Evolutionary conservation across 768 basidiomycete genomes (phyloP).

Genomic region (Nidularia pulvinata): DNA sequence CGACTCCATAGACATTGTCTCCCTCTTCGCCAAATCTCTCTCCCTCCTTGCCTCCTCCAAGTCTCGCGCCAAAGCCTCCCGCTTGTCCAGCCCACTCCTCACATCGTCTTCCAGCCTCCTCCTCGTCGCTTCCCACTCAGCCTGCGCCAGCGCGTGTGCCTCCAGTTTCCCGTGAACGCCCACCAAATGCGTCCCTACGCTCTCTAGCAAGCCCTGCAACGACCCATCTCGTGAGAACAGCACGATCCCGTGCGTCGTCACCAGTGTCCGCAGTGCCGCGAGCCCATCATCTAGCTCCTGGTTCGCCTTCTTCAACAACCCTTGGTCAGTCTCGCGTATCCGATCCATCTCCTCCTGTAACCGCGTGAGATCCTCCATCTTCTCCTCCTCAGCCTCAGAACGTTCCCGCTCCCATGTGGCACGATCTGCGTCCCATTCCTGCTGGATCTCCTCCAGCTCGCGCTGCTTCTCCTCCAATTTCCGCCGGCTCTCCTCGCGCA

Average conservation of each 20-base stretch:
- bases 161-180: slow-evolving; percentile 44
- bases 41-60: slow-evolving; percentile 54
- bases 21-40: slow-evolving; percentile 45
- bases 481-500: slow-evolving; percentile 21
- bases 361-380: slow-evolving; percentile 41
- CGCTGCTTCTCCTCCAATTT: slow-evolving; percentile 26
- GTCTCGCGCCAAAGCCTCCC: slow-evolving; percentile 45
- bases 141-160: slow-evolving; percentile 35
- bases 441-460: slow-evolving; percentile 37
- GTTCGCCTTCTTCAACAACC: slow-evolving; percentile 30
- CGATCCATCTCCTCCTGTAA: slow-evolving; percentile 50
- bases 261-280: slow-evolving; percentile 44
- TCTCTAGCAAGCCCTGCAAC: slow-evolving; percentile 43
- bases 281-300: slow-evolving; percentile 53
- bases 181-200: slow-evolving; percentile 52
- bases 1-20: slow-evolving; percentile 33
- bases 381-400: slow-evolving; percentile 45
- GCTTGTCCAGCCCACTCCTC: slow-evolving; percentile 38
- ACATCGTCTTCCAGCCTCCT: slow-evolving; percentile 52
- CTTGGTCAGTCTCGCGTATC: slow-evolving; percentile 34
- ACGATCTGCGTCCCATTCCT: slow-evolving; percentile 42
- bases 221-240: slow-evolving; percentile 51
- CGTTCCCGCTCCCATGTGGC: slow-evolving; percentile 50
- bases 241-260: slow-evolving; percentile 58
- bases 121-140: slow-evolving; percentile 45